Base-by-base conservation (phyloP, 257 asterid species). In the Rehmannia glutinosa region DNA sequence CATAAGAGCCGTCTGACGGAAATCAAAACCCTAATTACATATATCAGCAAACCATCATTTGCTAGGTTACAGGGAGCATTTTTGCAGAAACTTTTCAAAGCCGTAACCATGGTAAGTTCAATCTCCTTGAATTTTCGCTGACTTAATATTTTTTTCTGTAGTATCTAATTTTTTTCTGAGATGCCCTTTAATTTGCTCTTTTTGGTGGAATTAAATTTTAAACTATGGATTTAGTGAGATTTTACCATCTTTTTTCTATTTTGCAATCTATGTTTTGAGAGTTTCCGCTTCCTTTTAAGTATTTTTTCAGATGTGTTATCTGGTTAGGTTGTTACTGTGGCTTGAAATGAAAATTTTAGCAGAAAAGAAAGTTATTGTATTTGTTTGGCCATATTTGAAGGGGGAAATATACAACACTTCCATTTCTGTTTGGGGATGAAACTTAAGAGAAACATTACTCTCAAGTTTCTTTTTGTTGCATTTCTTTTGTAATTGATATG, bases 91-190 rank as follows among this genome's bases (percentile, higher is more conserved):
- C 36, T 11, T 17, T 64, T 33, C 16, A 6, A 12, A 15, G 71
- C 67, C 54, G 71, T 61, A 15, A 72, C 67, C 51, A 72, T 72
- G 77, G 77, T 72, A 55, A 36, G 1, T 12, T 24, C 27, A 23
- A 1, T 7, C 17, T 28, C 24, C 7, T 3, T 21, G 1, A 3
- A 8, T 50, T 21, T 20, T 21, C 32, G 30, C 21, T 17, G 2
- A 43, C 17, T 10, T 52, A 6, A 11, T 21, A 13, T n/a, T 45
- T 4, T 46, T 15, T 8, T n/a, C 19, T 1, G 1, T 10, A 4
- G 6, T 1, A 15, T 32, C 3, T 32, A 8, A 8, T 9, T 28
- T 56, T 0, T 30, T 56, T 13, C 15, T 6, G n/a, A 0, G 30
- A 21, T 49, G 28, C 28, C 5, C 8, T 19, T 49, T 6, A 2